Conservation (phyloP, 1,139 yeast genomes). For the Yamadazyma atlantica region DNA sequence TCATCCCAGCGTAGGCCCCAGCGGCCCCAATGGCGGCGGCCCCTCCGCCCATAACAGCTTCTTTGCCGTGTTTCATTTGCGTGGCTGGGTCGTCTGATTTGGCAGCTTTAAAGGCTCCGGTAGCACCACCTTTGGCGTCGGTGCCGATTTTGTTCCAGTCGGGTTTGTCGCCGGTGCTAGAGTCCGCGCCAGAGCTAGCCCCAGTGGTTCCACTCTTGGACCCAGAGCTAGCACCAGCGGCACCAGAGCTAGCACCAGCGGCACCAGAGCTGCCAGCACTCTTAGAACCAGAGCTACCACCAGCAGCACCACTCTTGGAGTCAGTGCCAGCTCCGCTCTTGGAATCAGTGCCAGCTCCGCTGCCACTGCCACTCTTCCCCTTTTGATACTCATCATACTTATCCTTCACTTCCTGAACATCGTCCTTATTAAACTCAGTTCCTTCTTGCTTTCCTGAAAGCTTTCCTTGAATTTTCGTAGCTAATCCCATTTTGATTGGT, state of each 20-base stretch:
- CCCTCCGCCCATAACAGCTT: constrained; percentile 15
- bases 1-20: constrained; percentile 9
- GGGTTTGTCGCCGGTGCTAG: constrained; percentile 11
- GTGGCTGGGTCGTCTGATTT: constrained; percentile 13
- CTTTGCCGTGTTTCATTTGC: constrained; percentile 14
- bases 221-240: constrained; percentile 9
- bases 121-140: constrained; percentile 12
- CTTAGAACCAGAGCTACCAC: constrained; percentile 25
- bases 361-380: constrained; percentile 29
- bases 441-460: constrained; percentile 14
- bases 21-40: constrained; percentile 15
- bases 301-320: constrained; percentile 1
- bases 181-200: constrained; percentile 14
- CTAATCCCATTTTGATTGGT: constrained; percentile 34
- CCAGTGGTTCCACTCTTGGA: constrained; percentile 17
- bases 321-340: neutral
- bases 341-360: constrained; percentile 18
- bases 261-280: constrained; percentile 12
- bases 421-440: constrained; percentile 15
- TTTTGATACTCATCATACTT: constrained; percentile 27
- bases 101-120: constrained; percentile 9
- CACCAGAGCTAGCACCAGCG: constrained; percentile 4
- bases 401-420: constrained; percentile 24
- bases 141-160: constrained; percentile 12
- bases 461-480: constrained; percentile 33